phyloP scores from a whole-genome alignment of 73 alveolate species.

The Tetrahymena borealis region DNA sequence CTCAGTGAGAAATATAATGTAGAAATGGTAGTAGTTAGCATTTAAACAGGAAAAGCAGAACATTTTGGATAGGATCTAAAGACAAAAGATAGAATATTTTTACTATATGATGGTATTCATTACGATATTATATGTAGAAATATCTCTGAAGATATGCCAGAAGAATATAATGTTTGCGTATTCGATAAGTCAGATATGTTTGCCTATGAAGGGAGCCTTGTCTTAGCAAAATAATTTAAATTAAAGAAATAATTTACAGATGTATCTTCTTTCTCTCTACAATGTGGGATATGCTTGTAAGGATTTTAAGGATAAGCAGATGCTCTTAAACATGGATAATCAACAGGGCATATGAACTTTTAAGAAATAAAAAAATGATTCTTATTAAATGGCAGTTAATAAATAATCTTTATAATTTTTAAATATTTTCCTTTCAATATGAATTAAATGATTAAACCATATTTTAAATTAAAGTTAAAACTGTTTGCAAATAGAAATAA shows the following conservation, averaged over 20 bases:
- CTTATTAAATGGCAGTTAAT: background rate
- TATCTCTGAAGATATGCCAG: slow-evolving; percentile 55
- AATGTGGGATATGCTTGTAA: slow-evolving; percentile 74
- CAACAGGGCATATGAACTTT: slow-evolving; percentile 87
- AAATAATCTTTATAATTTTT: background rate
- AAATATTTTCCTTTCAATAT: too few species aligned
- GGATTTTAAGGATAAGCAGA: slow-evolving; percentile 76
- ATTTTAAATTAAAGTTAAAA: too few species aligned
- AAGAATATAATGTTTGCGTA: slow-evolving; percentile 50
- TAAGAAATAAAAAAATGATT: slow-evolving; percentile 29
- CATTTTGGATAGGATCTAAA: slow-evolving; percentile 70
- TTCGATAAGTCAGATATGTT: slow-evolving; percentile 56
- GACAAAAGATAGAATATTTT: slow-evolving; percentile 57
- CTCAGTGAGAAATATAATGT: slow-evolving; percentile 59
- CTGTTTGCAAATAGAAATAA: too few species aligned
- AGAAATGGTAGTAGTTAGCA: slow-evolving; percentile 69
- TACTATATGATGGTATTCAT: slow-evolving; percentile 84
- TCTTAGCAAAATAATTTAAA: slow-evolving; percentile 61
- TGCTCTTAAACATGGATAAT: slow-evolving; percentile 68
- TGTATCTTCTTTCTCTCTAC: slow-evolving; percentile 48
- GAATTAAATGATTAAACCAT: too few species aligned
- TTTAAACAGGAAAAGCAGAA: slow-evolving; percentile 55
- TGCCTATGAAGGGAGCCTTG: slow-evolving; percentile 59
- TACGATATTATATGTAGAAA: slow-evolving; percentile 72
- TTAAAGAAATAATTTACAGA: slow-evolving; percentile 62